These are phyloP conservation scores for Peronospora belbahrii DNA, from an alignment of 352 stramenopile species.

Conservation along the genomic window DNA sequence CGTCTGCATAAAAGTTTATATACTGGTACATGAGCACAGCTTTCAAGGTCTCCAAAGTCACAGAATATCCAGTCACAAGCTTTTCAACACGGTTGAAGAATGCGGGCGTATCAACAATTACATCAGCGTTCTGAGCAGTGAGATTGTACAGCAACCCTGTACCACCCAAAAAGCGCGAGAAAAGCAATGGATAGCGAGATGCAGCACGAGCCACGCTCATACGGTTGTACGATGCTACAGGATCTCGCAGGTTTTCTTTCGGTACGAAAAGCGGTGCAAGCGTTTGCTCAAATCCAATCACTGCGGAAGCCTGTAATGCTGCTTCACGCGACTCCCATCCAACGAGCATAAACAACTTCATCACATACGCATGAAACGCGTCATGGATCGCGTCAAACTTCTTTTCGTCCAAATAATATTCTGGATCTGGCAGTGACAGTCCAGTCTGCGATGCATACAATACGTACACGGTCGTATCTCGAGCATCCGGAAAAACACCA, in stretches of 20 bases:
- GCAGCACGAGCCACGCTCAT: slow-evolving; percentile 55
- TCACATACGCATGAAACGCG: slow-evolving; percentile 73
- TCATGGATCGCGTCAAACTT: slow-evolving; percentile 68
- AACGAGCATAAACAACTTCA: slow-evolving; percentile 61
- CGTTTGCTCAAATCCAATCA: slow-evolving; percentile 82
- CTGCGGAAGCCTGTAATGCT: slow-evolving; percentile 30
- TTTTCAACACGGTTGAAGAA: slow-evolving; percentile 51
- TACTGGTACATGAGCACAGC: slow-evolving; percentile 51
- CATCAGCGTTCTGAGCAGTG: slow-evolving; percentile 22
- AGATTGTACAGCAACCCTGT: slow-evolving; percentile 28
- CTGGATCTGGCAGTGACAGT: slow-evolving; percentile 81
- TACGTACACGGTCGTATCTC: slow-evolving; percentile 75
- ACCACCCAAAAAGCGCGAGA: slow-evolving; percentile 49
- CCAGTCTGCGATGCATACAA: slow-evolving; percentile 78
- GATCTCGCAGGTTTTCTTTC: slow-evolving; percentile 86
- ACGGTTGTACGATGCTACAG: slow-evolving; percentile 86
- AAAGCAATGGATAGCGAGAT: slow-evolving; percentile 39
- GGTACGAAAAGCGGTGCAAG: slow-evolving; percentile 82
- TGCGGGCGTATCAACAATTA: slow-evolving; percentile 53
- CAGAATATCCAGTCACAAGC: slow-evolving; percentile 29
- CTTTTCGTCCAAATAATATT: slow-evolving; percentile 89
- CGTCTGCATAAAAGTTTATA: slow-evolving; percentile 28
- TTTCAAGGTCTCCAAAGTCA: slow-evolving; percentile 40
- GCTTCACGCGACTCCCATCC: slow-evolving; percentile 29
- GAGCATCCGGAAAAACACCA: slow-evolving; percentile 66